These are phyloP conservation scores for Arthrobotrys sinensis DNA, from an alignment of 2,329 filamentous ascomycete species.

Conservation along the genomic window DNA sequence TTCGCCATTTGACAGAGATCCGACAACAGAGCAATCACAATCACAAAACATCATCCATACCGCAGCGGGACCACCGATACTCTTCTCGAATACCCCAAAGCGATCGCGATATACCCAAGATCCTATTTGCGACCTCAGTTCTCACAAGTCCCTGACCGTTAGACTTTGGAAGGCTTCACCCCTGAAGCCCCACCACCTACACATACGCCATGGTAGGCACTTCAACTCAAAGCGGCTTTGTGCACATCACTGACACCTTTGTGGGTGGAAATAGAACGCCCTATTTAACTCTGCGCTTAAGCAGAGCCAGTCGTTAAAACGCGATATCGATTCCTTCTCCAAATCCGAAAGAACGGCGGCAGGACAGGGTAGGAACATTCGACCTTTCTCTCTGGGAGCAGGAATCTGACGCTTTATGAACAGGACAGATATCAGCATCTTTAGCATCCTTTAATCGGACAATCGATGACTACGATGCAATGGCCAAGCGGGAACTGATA, in stretches of 20 bases:
- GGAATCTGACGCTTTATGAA: constrained; percentile 6
- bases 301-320: constrained; percentile 84
- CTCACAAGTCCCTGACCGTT: neutral
- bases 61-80: neutral
- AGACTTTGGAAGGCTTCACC: constrained; percentile 13
- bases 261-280: constrained; percentile 75
- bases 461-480: constrained; percentile 89
- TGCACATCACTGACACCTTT: constrained; percentile 7
- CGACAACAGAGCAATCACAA: constrained; percentile 2
- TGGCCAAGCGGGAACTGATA: constrained; percentile 90
- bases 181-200: constrained; percentile 38
- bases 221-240: neutral
- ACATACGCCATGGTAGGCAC: constrained; percentile 24
- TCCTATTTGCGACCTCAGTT: neutral
- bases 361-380: constrained; percentile 67
- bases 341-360: constrained; percentile 72
- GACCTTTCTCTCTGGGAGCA: neutral
- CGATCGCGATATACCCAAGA: neutral
- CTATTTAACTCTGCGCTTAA: constrained; percentile 88
- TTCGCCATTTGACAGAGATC: constrained; percentile 6
- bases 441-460: constrained; percentile 88
- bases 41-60: constrained; percentile 6
- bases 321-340: constrained; percentile 79
- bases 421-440: constrained; percentile 82
- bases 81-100: neutral